Conservation (phyloP, 2,329 filamentous ascomycete species). For the Diaporthe eres region DNA sequence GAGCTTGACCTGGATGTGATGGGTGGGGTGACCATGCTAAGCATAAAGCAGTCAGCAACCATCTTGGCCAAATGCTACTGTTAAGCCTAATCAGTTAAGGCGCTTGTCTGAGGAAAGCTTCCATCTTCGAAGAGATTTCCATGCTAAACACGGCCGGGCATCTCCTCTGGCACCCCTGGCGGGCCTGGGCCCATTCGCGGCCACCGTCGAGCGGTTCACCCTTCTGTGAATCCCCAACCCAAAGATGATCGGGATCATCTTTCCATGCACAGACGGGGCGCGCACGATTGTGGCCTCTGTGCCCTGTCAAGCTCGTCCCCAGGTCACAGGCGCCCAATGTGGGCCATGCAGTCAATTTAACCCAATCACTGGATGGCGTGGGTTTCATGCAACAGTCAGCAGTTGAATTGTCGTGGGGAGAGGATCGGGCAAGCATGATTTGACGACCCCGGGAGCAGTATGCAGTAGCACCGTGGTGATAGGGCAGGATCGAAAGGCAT, state of each 20-base stretch:
- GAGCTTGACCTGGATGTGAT: constrained; percentile 8
- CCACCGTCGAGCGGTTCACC: constrained; percentile 12
- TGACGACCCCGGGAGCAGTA: constrained; percentile 19
- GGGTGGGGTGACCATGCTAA: constrained; percentile 20
- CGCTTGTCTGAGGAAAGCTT: constrained; percentile 31
- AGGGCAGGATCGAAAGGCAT: constrained; percentile 15
- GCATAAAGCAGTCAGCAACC: constrained; percentile 17
- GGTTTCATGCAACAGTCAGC: constrained; percentile 36
- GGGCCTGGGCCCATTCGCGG: constrained; percentile 12
- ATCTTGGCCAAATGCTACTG: constrained; percentile 17
- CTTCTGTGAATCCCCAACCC: neutral
- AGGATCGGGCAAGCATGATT: constrained; percentile 21
- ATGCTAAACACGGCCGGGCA: constrained; percentile 31
- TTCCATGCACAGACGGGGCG: constrained; percentile 37
- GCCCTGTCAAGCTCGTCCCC: constrained; percentile 30
- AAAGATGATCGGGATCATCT: constrained; percentile 11
- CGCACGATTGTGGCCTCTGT: constrained; percentile 17
- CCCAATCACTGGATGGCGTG: constrained; percentile 34
- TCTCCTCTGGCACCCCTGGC: neutral
- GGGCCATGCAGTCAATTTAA: constrained; percentile 6
- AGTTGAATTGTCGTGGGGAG: constrained; percentile 15
- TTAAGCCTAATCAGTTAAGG: constrained; percentile 20
- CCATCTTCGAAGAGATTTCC: constrained; percentile 30
- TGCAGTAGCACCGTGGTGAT: constrained; percentile 19
- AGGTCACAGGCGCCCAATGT: constrained; percentile 28